Evolutionary conservation across 768 basidiomycete genomes (phyloP), one percentile per base, ranked within the genome.

Genomic region (Leucocoprinus sp.): DNA sequence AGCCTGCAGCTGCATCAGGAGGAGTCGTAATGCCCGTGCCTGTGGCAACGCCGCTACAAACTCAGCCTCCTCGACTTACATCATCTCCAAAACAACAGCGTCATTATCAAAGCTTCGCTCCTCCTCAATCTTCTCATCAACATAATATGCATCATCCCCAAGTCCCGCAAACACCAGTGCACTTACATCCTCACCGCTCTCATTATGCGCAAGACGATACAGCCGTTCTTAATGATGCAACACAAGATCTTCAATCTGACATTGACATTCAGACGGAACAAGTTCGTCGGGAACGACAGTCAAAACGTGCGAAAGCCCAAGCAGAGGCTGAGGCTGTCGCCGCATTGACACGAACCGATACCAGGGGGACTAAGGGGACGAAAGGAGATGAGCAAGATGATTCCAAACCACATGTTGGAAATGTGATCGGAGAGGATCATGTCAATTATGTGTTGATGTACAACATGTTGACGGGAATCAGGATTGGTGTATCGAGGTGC

Each of bases 401-500:
- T 15, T 79, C 80, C 39, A 66, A 75, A 22, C 82, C 84, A 3
- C 65, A 93, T 9, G 89, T 97, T 0, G 96, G 96, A 0, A 98
- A 98, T 61, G 67, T 98, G 54, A 96, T 99, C 52, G 90, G 92
- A n/a, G 93, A 97, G 61, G 95, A 82, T 57, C 96, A 99, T 65
- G 93, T 86, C 63, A 99, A 99, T 69, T 99, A 97, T 55, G 89
- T 98, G 48, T 68, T 99, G 57, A 98, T 98, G 96, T 99, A 98
- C 69, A 98, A 99, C 69, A 99, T 99, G 96, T 73, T 99, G 57
- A 99, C 96, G 3, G 96, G 96, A 4, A 99, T 99, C 50, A 79
- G 96, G 33, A 92, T 93, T 54, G 93, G 84, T 22, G 89, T 98
- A 9, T 98, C 95, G 37, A 71, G 96, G 52, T 96, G 90, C 68